Evolutionary conservation across 2,329 filamentous ascomycete genomes (phyloP).

Genomic region (Chaetomium sp.): DNA sequence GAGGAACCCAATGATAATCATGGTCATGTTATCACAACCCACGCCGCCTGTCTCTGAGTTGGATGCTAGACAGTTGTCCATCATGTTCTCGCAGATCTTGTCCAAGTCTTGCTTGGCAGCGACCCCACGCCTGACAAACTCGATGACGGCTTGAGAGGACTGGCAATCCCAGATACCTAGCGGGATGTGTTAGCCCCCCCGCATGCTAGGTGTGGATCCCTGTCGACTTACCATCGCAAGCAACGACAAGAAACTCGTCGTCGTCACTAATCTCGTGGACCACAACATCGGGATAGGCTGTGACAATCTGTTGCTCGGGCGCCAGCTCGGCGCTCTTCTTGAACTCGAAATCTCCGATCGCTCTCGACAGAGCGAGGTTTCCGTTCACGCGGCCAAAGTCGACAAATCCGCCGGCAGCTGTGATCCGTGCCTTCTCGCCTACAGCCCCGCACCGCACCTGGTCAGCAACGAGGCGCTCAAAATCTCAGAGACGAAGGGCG

Average conservation of each 20-base stretch:
- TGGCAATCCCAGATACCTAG: slow-evolving; percentile 99
- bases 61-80: slow-evolving; percentile 98
- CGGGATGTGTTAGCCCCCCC: slow-evolving; percentile 14
- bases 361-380: slow-evolving; percentile 92
- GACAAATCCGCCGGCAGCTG: slow-evolving; percentile 93
- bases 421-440: slow-evolving; percentile 96
- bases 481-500: not conserved
- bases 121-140: slow-evolving; percentile 95
- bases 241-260: slow-evolving; percentile 92
- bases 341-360: slow-evolving; percentile 99
- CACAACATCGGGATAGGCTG: slow-evolving; percentile 91
- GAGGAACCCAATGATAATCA: slow-evolving; percentile 86
- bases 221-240: slow-evolving; percentile 75
- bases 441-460: slow-evolving; percentile 24
- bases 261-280: slow-evolving; percentile 88
- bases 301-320: slow-evolving; percentile 98
- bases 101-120: slow-evolving; percentile 93
- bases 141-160: slow-evolving; percentile 93
- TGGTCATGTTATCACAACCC: slow-evolving; percentile 99
- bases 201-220: not conserved
- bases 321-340: slow-evolving; percentile 97
- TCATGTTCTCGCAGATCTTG: slow-evolving; percentile 99
- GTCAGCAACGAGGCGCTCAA: slow-evolving; percentile 26
- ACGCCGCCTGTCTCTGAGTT: slow-evolving; percentile 98
- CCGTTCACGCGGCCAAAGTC: slow-evolving; percentile 98